phyloP scores from a whole-genome alignment of 2,329 filamentous ascomycete species.

The Amauroascus verrucosus region DNA sequence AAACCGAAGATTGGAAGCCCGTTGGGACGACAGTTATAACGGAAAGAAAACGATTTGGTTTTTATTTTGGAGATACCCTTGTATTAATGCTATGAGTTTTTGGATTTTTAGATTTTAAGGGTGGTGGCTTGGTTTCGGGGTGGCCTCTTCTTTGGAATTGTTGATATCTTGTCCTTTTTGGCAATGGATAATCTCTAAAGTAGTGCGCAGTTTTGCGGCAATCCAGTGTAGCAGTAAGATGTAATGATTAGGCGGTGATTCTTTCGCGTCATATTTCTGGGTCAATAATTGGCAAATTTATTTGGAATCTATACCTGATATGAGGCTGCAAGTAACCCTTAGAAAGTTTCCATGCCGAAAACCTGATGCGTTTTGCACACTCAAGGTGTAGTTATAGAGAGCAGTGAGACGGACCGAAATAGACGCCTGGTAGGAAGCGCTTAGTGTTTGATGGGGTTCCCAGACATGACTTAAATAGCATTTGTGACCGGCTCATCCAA shows the following conservation, averaged over 20 bases:
- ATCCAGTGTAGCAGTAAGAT: background rate
- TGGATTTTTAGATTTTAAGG: background rate
- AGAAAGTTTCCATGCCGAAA: too few species aligned
- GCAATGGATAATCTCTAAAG: background rate
- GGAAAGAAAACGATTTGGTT: background rate
- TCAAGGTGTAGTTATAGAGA: too few species aligned
- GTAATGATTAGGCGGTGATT: background rate
- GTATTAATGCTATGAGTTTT: background rate
- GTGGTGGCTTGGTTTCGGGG: background rate
- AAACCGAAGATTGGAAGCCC: conserved; percentile 67
- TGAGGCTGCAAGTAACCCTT: background rate
- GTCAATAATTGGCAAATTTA: background rate
- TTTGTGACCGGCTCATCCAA: conserved; percentile 20
- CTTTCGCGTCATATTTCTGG: background rate
- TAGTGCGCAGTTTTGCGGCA: background rate
- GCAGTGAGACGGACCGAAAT: too few species aligned
- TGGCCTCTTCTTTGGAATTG: too few species aligned
- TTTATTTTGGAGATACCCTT: background rate
- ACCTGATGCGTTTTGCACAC: too few species aligned
- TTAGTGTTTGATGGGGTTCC: background rate
- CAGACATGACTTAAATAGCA: conserved; percentile 8
- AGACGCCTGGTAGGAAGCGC: background rate
- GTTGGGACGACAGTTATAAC: conserved; percentile 35
- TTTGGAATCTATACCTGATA: background rate
- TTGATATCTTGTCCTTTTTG: too few species aligned